Evolutionary conservation across 257 asterid species (phyloP), one percentile per base, ranked within the genome.

Genomic region (Gynochthodes officinalis): DNA sequence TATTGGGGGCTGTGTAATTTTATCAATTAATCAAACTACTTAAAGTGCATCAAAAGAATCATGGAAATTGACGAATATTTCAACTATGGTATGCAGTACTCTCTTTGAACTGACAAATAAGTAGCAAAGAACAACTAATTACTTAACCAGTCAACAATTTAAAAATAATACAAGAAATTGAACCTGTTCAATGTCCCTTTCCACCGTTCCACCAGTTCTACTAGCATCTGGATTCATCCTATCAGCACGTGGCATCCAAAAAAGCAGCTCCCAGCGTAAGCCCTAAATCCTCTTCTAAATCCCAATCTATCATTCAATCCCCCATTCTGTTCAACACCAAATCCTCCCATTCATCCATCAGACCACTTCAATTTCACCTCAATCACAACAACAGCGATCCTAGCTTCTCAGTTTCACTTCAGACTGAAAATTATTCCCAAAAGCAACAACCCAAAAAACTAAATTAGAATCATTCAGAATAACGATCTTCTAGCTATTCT

Each of bases 171-270:
- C 5, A 11, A 42, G 79, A 67, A 42, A 21, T 23, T 2, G 18
- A 68, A 87, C 96, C 96, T 90, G 94, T 70, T 90, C 96, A 44
- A 83, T 84, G 78, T 90, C 96, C 79, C 95, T 90, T 82, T 88
- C 96, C 25, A 79, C 92, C 19, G 87, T 72, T 58, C 91, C 95
- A 76, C 87, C 93, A 82, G 83, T 77, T 75, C 93, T 79, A 70
- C 77, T 75, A 52, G 70, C 89, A 77, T 90, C 97, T 62, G 93
- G 77, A 82, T 77, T 86, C 97, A 88, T 88, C 86, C 90, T 88
- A 84, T 83, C 87, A 78, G 77, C 76, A 73, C 77, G 75, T 57
- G 82, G 84, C 85, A 76, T 83, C 77, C 58, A 73, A 62, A 57
- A 71, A 19, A 55, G 54, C 74, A 70, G 84, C 68, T 75, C 66